phyloP scores from a whole-genome alignment of 371 early-diverging fungal species.

The Rhizopus sp. region DNA sequence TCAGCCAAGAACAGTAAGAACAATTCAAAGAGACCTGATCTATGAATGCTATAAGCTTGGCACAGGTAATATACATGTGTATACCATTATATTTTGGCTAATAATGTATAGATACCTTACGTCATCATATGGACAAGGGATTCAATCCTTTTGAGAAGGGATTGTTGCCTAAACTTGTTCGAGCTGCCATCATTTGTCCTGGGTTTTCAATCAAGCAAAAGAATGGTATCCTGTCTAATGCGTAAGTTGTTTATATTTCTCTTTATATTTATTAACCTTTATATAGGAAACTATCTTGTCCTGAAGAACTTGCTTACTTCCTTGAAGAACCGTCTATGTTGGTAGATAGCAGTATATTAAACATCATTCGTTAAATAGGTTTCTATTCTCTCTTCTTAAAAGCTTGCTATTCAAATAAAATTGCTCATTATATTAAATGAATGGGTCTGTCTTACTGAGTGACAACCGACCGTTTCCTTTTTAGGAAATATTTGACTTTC shows the following conservation, averaged over 20 bases:
- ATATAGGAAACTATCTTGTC: constrained; percentile 4
- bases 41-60: constrained; percentile 28
- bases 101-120: constrained; percentile 7
- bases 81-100: not conserved
- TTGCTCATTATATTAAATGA: too few relatives aligned
- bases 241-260: constrained; percentile 13
- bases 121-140: not conserved
- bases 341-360: not conserved
- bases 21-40: constrained; percentile 22
- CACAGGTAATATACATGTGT: constrained; percentile 14
- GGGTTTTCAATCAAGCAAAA: constrained; percentile 25
- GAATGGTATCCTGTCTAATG: constrained; percentile 9
- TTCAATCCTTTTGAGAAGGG: constrained; percentile 9
- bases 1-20: constrained; percentile 15
- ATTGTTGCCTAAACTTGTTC: constrained; percentile 5
- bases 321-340: constrained; percentile 4
- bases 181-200: constrained; percentile 18
- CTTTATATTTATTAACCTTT: not conserved
- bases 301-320: constrained; percentile 2
- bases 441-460: too few relatives aligned
- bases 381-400: not conserved
- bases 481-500: too few relatives aligned
- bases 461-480: too few relatives aligned
- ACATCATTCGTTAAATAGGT: not conserved
- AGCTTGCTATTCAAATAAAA: too few relatives aligned